These are phyloP conservation scores for Rhodofomes roseus DNA, from an alignment of 1,284 basidiomycete species.

Conservation along the genomic window DNA sequence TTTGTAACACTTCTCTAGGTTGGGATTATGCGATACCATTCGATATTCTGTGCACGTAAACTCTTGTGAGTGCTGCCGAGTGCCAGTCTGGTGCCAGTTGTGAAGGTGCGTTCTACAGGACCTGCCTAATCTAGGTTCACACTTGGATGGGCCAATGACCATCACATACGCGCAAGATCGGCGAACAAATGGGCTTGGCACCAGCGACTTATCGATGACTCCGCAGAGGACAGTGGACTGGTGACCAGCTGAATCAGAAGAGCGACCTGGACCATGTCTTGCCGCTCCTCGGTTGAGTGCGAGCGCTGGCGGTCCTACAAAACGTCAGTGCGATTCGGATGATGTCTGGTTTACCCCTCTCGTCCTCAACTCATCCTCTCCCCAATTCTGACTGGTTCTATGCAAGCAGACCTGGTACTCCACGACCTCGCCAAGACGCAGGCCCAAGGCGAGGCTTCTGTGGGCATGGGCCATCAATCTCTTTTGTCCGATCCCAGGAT, in stretches of 20 bases:
- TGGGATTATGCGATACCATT: constrained; percentile 1
- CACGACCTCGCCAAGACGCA: not conserved
- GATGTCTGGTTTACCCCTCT: not conserved
- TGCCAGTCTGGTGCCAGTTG: not conserved
- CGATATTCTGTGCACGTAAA: not conserved
- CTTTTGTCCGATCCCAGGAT: no score
- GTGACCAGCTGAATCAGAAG: not conserved
- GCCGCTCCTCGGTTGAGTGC: not conserved
- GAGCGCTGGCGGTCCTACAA: not conserved
- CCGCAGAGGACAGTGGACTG: not conserved
- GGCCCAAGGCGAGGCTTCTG: no score
- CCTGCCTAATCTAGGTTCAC: not conserved
- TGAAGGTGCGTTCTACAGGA: not conserved
- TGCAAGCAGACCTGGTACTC: not conserved
- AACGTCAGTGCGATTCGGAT: not conserved
- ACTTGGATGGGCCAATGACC: not conserved
- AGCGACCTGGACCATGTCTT: not conserved
- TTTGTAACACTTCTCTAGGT: not conserved
- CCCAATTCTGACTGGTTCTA: not conserved
- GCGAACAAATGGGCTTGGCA: not conserved
- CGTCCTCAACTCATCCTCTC: not conserved
- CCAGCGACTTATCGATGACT: not conserved
- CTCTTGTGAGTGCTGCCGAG: no score
- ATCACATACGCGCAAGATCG: not conserved
- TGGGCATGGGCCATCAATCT: no score